These are phyloP conservation scores for Colletotrichum plurivorum DNA, from an alignment of 2,329 filamentous ascomycete genomes.

Conservation along the genomic window DNA sequence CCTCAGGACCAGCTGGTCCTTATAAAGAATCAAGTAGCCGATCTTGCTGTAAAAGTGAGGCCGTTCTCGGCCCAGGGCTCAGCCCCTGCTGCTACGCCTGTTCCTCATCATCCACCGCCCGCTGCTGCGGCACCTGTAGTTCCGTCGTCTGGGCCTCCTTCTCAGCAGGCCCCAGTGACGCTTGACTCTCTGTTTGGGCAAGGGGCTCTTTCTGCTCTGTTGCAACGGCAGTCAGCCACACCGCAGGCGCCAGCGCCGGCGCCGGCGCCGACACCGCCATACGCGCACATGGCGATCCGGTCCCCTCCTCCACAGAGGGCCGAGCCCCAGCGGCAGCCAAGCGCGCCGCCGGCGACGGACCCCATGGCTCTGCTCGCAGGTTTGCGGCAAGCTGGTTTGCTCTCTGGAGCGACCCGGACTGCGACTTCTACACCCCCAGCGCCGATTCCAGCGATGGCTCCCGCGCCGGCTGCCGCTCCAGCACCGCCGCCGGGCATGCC, in stretches of 20 bases:
- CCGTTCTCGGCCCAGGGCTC: constrained; percentile 59
- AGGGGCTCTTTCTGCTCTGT: constrained; percentile 71
- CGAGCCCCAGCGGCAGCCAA: constrained; percentile 55
- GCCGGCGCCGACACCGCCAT: constrained; percentile 60
- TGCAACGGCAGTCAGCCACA: constrained; percentile 68
- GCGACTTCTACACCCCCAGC: constrained; percentile 52
- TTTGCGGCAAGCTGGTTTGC: constrained; percentile 77
- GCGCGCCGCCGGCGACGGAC: constrained; percentile 55
- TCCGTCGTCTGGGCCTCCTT: constrained; percentile 46
- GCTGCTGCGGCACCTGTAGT: constrained; percentile 52
- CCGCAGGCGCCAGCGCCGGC: constrained; percentile 62
- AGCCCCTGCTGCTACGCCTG: constrained; percentile 57
- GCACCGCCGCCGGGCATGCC: constrained; percentile 48
- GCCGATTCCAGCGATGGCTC: constrained; percentile 46
- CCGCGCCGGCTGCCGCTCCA: constrained; percentile 45
- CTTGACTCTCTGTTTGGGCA: constrained; percentile 72
- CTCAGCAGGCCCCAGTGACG: constrained; percentile 54
- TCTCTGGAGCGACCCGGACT: constrained; percentile 60
- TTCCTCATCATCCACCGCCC: constrained; percentile 51
- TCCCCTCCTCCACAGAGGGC: constrained; percentile 64
- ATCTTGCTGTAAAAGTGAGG: constrained; percentile 77
- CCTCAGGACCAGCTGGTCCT: constrained; percentile 85
- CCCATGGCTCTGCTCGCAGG: constrained; percentile 76
- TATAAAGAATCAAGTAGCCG: constrained; percentile 87
- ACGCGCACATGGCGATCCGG: constrained; percentile 57